Conservation (phyloP, 2,329 filamentous ascomycete species). For the Fusarium oligoseptatum region DNA sequence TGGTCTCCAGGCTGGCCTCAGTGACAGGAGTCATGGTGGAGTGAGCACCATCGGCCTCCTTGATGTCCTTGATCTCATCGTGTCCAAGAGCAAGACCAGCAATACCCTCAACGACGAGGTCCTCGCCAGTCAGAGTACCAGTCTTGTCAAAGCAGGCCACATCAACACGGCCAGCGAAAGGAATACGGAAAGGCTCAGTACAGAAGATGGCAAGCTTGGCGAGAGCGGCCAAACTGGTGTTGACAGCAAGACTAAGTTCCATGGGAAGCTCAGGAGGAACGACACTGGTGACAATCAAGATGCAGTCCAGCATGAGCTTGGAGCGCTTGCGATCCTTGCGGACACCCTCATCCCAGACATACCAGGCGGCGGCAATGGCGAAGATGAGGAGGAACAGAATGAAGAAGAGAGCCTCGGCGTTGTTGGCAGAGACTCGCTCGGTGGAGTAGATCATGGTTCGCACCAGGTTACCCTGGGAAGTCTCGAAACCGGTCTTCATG, state of each 20-base stretch:
- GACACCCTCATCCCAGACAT: conserved; percentile 98
- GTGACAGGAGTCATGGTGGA: conserved; percentile 80
- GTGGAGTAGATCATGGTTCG: conserved; percentile 99
- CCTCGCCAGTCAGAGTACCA: conserved; percentile 94
- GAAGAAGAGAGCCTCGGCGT: conserved; percentile 94
- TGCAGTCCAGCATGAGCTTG: conserved; percentile 95
- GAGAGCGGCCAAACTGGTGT: conserved; percentile 93
- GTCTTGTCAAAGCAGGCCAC: conserved; percentile 99
- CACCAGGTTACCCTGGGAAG: conserved; percentile 96
- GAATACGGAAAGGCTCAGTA: conserved; percentile 98
- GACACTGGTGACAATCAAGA: conserved; percentile 97
- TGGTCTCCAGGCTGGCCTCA: conserved; percentile 82
- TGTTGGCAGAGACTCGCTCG: conserved; percentile 98
- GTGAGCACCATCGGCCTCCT: conserved; percentile 85
- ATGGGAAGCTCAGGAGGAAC: conserved; percentile 98
- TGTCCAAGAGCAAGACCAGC: conserved; percentile 85
- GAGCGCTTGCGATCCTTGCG: conserved; percentile 94
- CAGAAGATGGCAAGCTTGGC: conserved; percentile 98
- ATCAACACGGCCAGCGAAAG: conserved; percentile 94
- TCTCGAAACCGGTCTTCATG: conserved; percentile 98
- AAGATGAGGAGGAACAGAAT: conserved; percentile 97
- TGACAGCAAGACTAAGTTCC: conserved; percentile 97
- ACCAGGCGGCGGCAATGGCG: conserved; percentile 97
- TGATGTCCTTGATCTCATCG: conserved; percentile 71
- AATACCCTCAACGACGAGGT: conserved; percentile 96